A percentile compares a stretch with the other conserved stretches of the same genome.
phyloP scores from a whole-genome alignment of 257 asterid genomes.

The Fraxinus excelsior region DNA sequence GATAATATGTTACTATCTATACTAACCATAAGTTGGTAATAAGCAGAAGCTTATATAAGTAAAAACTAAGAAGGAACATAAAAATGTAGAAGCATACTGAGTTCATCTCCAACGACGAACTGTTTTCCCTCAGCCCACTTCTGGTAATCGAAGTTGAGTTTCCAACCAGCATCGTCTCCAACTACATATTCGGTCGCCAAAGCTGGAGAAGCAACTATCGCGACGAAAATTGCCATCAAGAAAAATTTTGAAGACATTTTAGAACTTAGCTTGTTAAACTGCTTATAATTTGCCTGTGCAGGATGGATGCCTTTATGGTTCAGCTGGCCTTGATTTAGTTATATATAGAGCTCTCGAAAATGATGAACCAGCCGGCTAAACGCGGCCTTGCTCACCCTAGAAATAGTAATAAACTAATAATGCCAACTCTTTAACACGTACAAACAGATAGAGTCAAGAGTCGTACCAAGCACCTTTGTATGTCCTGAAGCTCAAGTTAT shows the following conservation, averaged over 20 bases:
- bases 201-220: neutral
- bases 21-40: too few species aligned
- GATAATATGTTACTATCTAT: too few species aligned
- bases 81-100: neutral
- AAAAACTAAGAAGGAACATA: neutral
- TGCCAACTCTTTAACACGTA: too few species aligned
- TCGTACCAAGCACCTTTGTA: too few species aligned
- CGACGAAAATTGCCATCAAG: neutral
- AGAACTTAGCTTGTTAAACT: neutral
- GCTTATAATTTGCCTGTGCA: neutral
- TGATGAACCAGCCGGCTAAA: too few species aligned
- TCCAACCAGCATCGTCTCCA: constrained; percentile 23
- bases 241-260: constrained; percentile 14
- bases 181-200: neutral
- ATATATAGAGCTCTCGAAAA: too few species aligned
- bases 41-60: too few species aligned
- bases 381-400: too few species aligned
- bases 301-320: neutral
- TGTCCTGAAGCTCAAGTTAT: too few species aligned
- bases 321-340: too few species aligned
- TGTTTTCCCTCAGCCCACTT: constrained; percentile 18
- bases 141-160: constrained; percentile 12
- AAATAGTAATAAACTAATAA: too few species aligned
- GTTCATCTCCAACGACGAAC: constrained; percentile 16
- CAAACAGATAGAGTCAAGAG: too few species aligned